Base-by-base conservation (phyloP, 108 stramenopile species). In the Cyclotella atomus region DNA sequence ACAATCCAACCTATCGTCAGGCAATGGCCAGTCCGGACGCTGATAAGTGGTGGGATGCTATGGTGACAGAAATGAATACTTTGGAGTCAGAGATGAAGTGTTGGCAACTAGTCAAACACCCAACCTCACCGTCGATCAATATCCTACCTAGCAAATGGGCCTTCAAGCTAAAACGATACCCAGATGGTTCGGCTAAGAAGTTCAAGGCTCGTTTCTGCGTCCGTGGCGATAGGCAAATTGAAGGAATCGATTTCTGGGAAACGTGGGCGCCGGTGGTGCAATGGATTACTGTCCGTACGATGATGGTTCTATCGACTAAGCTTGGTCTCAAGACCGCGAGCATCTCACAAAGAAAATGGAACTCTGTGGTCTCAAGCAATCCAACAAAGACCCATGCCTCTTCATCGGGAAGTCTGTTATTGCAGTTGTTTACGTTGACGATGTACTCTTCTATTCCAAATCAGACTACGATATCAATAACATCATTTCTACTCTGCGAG, bases 181-280 rank as follows among this genome's bases (percentile, higher is more conserved):
- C 88, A 15, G 79, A 83, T 75, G 84, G 87, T 10, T 24, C 34
- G 1, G 44, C 85, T 3, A 77, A 63, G 46, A 85, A 56, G n/a
- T 72, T 76, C 60, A 89, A 89, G 44, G 88, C 82, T 4, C 19
- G 83, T 3, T 84, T 68, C 25, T 85, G 85, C 19, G 75, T 68
- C 27, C 46, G 82, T 29, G 82, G 84, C 7, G 38, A 41, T 41
- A 7, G 38, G 7, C 38, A 41, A 12, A 41, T 41, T 41, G 38
- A 41, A 41, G 38, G 38, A 7, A 41, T 41, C 12, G 38, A 41
- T 12, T 41, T 41, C 38, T 41, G 7, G 9, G 38, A 41, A 41
- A 41, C 38, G 9, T 41, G 38, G 38, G 38, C 38, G 12, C 38
- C 38, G 12, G 38, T 41, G 7, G 38, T 41, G 38, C 49, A 50